Evolutionary conservation across 1,284 basidiomycete genomes (phyloP).

Genomic region (Papiliotrema flavescens): DNA sequence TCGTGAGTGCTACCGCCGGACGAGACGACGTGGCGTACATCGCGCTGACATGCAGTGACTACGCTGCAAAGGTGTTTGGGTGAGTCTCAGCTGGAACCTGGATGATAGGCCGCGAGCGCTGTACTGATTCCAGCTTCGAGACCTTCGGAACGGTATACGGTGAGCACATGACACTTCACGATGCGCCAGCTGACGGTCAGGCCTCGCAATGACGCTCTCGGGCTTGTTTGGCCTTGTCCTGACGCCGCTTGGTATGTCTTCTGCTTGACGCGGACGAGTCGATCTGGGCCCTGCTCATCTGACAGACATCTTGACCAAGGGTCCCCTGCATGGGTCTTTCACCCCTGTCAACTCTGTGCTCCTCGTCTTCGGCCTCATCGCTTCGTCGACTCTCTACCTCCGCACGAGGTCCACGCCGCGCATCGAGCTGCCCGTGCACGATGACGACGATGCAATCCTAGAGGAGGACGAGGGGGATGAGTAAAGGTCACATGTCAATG

Average conservation of each 20-base stretch:
- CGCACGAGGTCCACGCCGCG: constrained; percentile 8
- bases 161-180: not conserved
- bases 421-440: constrained; percentile 6
- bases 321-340: constrained; percentile 37
- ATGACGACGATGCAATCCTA: not conserved
- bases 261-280: not conserved
- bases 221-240: constrained; percentile 45
- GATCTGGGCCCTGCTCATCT: not conserved
- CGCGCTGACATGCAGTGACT: constrained; percentile 18
- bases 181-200: constrained; percentile 4
- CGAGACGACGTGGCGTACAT: no score
- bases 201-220: constrained; percentile 44
- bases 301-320: constrained; percentile 41
- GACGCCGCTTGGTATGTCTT: constrained; percentile 27
- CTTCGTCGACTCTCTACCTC: constrained; percentile 13
- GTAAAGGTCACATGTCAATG: not conserved
- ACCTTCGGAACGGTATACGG: constrained; percentile 44
- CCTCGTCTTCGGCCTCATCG: constrained; percentile 27
- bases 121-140: constrained; percentile 14
- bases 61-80: constrained; percentile 38
- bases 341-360: constrained; percentile 33
- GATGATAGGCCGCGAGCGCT: not conserved
- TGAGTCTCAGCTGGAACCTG: constrained; percentile 2
- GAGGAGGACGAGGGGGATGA: constrained; percentile 10
- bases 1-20: constrained; percentile 13